These are phyloP conservation scores for Funneliformis mosseae DNA, from an alignment of 192 early-diverging fungal genomes.

Conservation along the genomic window DNA sequence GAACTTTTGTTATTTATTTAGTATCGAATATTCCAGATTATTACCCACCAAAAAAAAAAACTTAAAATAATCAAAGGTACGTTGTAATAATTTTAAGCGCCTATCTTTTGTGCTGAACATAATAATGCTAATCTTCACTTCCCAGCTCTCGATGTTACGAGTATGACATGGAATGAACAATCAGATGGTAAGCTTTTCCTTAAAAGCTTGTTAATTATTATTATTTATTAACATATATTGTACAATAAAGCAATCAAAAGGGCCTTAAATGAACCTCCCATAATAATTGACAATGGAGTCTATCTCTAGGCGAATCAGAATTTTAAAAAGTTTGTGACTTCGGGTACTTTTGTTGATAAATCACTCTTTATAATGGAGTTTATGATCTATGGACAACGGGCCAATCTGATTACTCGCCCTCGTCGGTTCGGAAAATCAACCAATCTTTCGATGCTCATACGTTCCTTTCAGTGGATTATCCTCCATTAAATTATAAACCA, in stretches of 20 bases:
- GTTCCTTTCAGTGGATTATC: neutral
- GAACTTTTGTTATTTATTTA: no score
- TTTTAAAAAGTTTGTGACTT: constrained; percentile 2
- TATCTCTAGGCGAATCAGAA: constrained; percentile 11
- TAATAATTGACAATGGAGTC: neutral
- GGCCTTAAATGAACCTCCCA: neutral
- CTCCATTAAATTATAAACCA: neutral
- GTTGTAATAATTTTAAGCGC: no score
- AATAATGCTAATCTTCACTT: neutral
- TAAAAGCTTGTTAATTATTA: constrained; percentile 6
- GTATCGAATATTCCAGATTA: no score
- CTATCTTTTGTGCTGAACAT: no score
- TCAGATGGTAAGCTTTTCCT: constrained; percentile 2
- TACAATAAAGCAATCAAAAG: neutral
- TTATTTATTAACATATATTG: constrained; percentile 26
- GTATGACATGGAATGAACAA: neutral
- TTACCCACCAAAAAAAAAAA: no score
- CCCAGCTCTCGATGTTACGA: constrained; percentile 3
- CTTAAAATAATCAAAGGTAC: no score
- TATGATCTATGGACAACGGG: constrained; percentile 2
- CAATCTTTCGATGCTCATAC: constrained; percentile 33
- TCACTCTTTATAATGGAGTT: constrained; percentile 31
- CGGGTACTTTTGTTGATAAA: constrained; percentile 25
- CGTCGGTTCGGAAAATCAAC: constrained; percentile 30
- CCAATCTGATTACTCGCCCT: constrained; percentile 30